Evolutionary conservation across 1,284 basidiomycete species (phyloP).

Genomic region (Ganoderma boninense): DNA sequence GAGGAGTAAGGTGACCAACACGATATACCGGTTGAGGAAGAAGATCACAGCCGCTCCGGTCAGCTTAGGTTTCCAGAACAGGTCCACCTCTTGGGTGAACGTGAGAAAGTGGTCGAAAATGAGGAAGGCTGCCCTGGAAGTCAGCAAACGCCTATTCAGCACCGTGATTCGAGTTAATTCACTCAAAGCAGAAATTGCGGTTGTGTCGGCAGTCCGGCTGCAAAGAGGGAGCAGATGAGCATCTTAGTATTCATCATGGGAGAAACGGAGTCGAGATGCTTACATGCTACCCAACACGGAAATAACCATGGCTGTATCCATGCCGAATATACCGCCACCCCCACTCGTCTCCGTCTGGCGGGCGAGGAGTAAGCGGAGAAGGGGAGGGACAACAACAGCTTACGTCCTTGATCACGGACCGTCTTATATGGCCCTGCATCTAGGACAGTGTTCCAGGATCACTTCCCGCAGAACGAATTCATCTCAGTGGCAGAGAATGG

Average conservation of each 20-base stretch:
- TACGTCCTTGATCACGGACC: neutral
- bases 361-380: neutral
- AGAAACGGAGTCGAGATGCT: neutral
- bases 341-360: neutral
- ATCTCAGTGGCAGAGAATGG: neutral
- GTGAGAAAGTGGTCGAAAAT: slow-evolving; percentile 9
- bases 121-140: neutral
- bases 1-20: neutral
- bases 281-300: neutral
- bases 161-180: neutral
- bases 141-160: neutral
- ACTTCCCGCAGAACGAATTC: neutral
- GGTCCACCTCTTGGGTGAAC: slow-evolving; percentile 10
- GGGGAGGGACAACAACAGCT: neutral
- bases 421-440: neutral
- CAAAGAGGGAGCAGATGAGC: neutral
- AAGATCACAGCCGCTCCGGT: slow-evolving; percentile 3
- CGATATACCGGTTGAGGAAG: slow-evolving; percentile 14
- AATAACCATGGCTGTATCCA: neutral
- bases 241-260: no score
- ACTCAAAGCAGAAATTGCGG: neutral
- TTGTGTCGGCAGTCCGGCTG: neutral
- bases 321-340: neutral
- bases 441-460: neutral
- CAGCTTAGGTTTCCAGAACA: slow-evolving; percentile 7